Evolutionary conservation across 192 early-diverging fungal species (phyloP), one percentile per base, ranked within the genome.

Genomic region (Gaertneriomyces semiglobifer): DNA sequence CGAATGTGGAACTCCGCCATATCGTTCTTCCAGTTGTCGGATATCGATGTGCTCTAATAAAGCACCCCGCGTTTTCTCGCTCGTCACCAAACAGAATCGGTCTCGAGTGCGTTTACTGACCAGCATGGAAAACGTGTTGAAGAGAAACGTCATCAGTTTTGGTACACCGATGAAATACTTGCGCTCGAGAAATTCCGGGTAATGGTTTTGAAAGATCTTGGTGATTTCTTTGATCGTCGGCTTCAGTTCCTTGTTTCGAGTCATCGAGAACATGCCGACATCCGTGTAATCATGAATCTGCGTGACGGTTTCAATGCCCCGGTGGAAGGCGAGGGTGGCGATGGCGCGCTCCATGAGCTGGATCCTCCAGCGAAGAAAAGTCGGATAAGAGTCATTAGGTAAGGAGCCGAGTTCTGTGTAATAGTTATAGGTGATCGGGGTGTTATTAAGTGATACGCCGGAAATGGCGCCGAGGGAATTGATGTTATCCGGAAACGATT

Each of bases 341-440:
- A 75, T 65, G 5, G 74, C 74, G 8, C 54, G 74, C 46, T 75
- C 74, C 57, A 66, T 65, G 45, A 75, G 55, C 62, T 75, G 74
- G 7, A 75, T 57, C 33, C 74, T 47, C 74, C 74, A 75, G 10
- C 74, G 71, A n/a, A 75, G 52, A 55, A 75, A 75, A 5, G 45
- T 74, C 6, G 54, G 18, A 20, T 75, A 54, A 12, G 69, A 44
- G 60, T 46, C 63, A 12, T 20, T 12, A 51, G 63, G 16, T 12
- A 66, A 48, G 5, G 58, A 19, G 33, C 71, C 42, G 25, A 33
- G 25, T 18, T 25, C 45, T n/a, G 48, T 62, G 58, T 75, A 75
- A 44, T 61, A 68, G 52, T 75, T 75, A 41, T 52, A 75, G 38
- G 74, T 75, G 38, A 75, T 53, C 25, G 74, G 74, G 12, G 57